Percentiles rank a stretch among this genome's conserved stretches.
These are phyloP conservation scores for Malus fusca DNA, from an alignment of 306 rosid genomes.

Conservation along the genomic window DNA sequence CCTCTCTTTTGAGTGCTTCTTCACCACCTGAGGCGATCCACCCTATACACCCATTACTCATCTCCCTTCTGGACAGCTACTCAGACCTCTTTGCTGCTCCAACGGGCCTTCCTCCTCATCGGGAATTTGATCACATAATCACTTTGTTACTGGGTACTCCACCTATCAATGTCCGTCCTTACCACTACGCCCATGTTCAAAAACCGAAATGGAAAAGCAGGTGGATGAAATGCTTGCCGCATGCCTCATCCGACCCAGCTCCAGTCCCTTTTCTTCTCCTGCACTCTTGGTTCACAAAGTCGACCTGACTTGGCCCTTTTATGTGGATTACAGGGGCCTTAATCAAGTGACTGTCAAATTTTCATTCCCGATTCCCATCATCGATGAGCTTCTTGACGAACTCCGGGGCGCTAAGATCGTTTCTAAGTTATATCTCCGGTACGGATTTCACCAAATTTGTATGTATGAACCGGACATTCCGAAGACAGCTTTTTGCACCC, in stretches of 20 bases:
- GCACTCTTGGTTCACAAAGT: neutral
- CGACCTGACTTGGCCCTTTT: neutral
- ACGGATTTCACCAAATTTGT: neutral
- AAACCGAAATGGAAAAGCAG: neutral
- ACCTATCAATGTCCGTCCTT: neutral
- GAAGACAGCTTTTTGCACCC: neutral
- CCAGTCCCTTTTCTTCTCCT: neutral
- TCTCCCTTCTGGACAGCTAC: fast-evolving
- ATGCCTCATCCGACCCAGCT: neutral
- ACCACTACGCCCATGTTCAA: neutral
- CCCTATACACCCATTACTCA: neutral
- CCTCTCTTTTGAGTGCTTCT: too few species aligned
- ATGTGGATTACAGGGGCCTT: neutral
- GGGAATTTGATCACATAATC: neutral
- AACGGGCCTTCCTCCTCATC: neutral
- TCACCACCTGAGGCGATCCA: too few species aligned
- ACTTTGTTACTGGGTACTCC: neutral
- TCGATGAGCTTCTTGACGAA: neutral
- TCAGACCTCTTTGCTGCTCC: neutral
- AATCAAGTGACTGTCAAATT: neutral
- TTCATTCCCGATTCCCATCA: neutral
- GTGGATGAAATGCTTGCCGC: neutral
- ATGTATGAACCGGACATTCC: neutral
- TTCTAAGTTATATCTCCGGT: neutral
- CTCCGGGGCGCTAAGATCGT: neutral